Conservation (phyloP, 2,329 filamentous ascomycete genomes). For the Talaromyces pinophilus region DNA sequence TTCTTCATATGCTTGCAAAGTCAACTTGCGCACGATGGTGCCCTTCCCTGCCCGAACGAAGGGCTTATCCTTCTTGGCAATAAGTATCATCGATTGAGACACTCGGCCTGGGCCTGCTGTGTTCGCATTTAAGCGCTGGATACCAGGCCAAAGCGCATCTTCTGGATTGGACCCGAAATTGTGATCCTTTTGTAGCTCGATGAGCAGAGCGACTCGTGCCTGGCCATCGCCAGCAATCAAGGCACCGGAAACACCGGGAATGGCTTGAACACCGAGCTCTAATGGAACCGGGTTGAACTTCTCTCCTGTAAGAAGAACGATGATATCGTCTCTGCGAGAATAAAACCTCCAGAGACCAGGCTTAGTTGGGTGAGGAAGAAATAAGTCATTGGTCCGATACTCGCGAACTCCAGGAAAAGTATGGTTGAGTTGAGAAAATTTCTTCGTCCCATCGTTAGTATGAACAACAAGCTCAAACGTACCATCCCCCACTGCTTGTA, state of each 20-base stretch:
- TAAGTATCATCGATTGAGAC: conserved; percentile 12
- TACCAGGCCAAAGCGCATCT: conserved; percentile 2
- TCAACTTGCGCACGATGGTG: conserved; percentile 17
- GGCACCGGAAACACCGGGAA: conserved; percentile 29
- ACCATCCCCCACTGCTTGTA: conserved; percentile 6
- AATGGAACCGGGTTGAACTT: conserved; percentile 26
- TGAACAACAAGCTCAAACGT: conserved; percentile 14
- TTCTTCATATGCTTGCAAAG: conserved; percentile 1
- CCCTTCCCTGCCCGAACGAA: conserved; percentile 14
- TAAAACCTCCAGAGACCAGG: conserved; percentile 19
- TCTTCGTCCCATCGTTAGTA: background rate
- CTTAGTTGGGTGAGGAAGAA: conserved; percentile 18
- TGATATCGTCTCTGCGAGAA: conserved; percentile 25
- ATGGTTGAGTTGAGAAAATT: background rate
- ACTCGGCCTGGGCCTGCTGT: conserved; percentile 9
- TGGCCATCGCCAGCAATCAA: conserved; percentile 34
- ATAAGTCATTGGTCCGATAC: conserved; percentile 22
- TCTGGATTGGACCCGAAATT: background rate
- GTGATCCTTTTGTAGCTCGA: conserved; percentile 29
- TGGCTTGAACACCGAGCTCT: conserved; percentile 26
- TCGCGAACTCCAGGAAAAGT: conserved; percentile 18
- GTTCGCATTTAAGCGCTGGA: background rate
- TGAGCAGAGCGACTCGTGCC: conserved; percentile 32
- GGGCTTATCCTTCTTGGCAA: conserved; percentile 7
- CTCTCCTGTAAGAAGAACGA: conserved; percentile 27